Base-by-base conservation (phyloP, 192 early-diverging fungal genomes). In the Piromyces finnis region DNA sequence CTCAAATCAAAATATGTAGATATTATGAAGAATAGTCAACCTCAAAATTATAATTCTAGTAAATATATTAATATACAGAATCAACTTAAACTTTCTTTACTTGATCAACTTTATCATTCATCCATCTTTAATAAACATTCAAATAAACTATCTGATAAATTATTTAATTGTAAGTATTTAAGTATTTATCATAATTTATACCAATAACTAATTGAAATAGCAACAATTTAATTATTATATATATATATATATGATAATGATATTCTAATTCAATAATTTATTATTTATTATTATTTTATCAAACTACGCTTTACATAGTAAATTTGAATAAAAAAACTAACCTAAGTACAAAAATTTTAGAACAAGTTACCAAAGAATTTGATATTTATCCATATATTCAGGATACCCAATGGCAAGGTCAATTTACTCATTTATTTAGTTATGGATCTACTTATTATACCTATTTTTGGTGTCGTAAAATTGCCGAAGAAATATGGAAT, bases 361-460 rank as follows among this genome's bases (percentile, higher is more conserved):
- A 88, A 17, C 80, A 88, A 0, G 82, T 96, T 29, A 94, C 95
- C 80, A 83, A 87, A 29, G 79, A 85, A 0, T 86, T 86, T 29
- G 87, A 92, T n/a, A 81, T 93, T 13, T 93, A 96, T 79, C 92
- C 92, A 0, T 88, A 92, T 77, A 91, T 92, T 9, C 80, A 85
- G 2, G 91, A 89, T 11, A 94, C 96, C 7, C 88, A 88, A 78
- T 98, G 95, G 95, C 96, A 96, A 82, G 91, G 91, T 2, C 94
- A 95, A 80, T 98, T 99, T 84, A 90, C 90, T 4, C 97, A 99
- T 80, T 81, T 99, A 83, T 92, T 93, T 81, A 92, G 92, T 0
- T 99, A 99, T 81, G 96, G 96, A 26, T 93, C 94, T 14, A 93
- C 91, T 12, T 99, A 99, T 85, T 99, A 98, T 79, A 88, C 92